phyloP scores from a whole-genome alignment of 176 grass and related monocot genomes.

The Sorghum bicolor region DNA sequence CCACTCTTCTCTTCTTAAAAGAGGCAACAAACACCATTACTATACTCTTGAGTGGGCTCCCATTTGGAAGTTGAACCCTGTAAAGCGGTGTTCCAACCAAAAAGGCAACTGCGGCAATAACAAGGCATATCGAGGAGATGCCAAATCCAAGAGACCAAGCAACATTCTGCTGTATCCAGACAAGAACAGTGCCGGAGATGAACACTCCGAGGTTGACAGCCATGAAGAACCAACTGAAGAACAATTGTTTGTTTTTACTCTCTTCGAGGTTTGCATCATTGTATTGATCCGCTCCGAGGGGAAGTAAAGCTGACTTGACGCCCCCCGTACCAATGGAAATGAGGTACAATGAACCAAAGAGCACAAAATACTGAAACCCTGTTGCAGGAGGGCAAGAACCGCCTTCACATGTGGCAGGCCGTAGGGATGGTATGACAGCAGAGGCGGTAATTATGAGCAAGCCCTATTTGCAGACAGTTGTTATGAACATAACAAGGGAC shows the following conservation, averaged over 20 bases:
- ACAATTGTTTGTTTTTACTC: conserved; percentile 63
- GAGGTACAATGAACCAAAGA: conserved; percentile 73
- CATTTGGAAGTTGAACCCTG: conserved; percentile 67
- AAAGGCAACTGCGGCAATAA: conserved; percentile 54
- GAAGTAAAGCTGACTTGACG: conserved; percentile 76
- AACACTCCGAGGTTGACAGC: conserved; percentile 74
- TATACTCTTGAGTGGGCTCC: conserved; percentile 86
- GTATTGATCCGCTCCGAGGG: conserved; percentile 87
- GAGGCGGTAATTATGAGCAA: conserved; percentile 71
- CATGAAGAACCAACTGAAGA: conserved; percentile 89
- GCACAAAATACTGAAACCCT: conserved; percentile 61
- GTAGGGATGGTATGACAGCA: conserved; percentile 62
- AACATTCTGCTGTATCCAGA: conserved; percentile 90
- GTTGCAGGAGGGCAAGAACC: conserved; percentile 66
- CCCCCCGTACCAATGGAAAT: conserved; percentile 74
- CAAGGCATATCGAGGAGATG: conserved; percentile 59
- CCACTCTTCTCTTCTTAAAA: conserved; percentile 69
- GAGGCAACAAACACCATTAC: conserved; percentile 54
- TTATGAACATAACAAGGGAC: neutral
- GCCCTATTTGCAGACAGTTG: conserved; percentile 45
- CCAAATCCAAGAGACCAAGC: conserved; percentile 82
- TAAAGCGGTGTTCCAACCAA: conserved; percentile 68
- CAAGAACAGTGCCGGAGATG: conserved; percentile 64
- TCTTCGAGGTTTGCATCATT: conserved; percentile 66
- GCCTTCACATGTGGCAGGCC: conserved; percentile 58